Conservation (phyloP, 257 asterid genomes). For the Solanum sparsipilum region DNA sequence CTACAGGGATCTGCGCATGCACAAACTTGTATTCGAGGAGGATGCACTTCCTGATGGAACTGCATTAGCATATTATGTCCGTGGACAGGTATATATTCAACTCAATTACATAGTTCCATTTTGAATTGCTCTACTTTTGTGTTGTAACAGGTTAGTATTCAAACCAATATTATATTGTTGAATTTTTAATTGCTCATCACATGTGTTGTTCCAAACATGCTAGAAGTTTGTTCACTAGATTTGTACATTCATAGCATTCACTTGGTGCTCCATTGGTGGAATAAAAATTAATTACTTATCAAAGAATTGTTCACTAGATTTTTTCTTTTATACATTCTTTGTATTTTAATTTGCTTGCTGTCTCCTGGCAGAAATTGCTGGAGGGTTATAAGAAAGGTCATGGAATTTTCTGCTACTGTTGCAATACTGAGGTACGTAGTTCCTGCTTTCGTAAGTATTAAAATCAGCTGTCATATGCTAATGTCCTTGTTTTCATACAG, state of each 20-base stretch:
- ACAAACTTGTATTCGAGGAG: constrained; percentile 52
- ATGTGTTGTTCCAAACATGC: not conserved
- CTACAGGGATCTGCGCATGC: constrained; percentile 75
- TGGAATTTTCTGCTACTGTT: constrained; percentile 61
- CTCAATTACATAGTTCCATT: not conserved
- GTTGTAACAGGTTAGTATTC: constrained; percentile 24
- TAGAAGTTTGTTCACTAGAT: not conserved
- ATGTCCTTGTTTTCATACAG: constrained; percentile 17
- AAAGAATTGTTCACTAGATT: not conserved
- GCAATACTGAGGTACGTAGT: constrained; percentile 51
- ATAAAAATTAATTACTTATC: not conserved
- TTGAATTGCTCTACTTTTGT: not conserved
- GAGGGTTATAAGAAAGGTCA: constrained; percentile 55
- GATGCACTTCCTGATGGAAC: constrained; percentile 66
- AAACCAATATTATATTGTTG: not conserved
- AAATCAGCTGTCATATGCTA: not conserved
- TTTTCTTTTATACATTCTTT: not conserved
- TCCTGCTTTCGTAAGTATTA: not conserved
- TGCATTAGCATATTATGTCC: constrained; percentile 45
- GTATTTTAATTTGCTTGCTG: not conserved
- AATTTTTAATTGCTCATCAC: not conserved
- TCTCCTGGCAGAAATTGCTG: constrained; percentile 38
- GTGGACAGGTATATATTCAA: constrained; percentile 49
- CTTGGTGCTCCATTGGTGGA: not conserved
- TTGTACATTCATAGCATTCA: not conserved